A percentile compares a stretch with the other conserved stretches of the same genome.
Evolutionary conservation across 306 rosid species (phyloP).

Genomic region (Herpetospermum pedunculosum): DNA sequence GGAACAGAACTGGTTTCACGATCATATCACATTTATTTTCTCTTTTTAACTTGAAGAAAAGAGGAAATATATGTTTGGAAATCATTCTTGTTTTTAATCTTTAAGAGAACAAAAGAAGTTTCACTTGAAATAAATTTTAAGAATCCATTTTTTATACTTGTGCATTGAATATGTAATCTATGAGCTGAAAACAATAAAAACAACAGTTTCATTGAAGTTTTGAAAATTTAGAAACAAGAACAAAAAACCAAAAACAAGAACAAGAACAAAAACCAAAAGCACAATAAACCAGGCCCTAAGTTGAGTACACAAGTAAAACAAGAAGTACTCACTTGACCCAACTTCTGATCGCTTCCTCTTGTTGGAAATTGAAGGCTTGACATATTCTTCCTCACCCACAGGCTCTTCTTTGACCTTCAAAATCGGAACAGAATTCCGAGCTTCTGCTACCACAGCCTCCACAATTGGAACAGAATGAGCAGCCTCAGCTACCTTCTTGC

Average conservation of each 20-base stretch:
- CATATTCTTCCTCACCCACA: not conserved
- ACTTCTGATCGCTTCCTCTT: not conserved
- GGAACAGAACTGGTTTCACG: not conserved
- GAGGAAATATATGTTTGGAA: not conserved
- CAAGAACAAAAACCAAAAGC: not conserved
- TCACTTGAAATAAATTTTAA: not conserved
- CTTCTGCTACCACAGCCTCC: not conserved
- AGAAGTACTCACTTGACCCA: slow-evolving; percentile 3
- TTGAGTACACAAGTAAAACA: not conserved
- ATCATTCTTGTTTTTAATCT: not conserved
- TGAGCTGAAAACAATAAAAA: not conserved
- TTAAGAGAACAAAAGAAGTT: not conserved
- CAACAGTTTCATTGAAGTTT: not conserved
- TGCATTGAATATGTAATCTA: not conserved
- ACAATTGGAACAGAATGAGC: not conserved
- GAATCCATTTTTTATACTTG: not conserved
- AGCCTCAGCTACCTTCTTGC: not conserved
- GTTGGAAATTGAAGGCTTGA: not conserved
- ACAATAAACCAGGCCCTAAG: not conserved
- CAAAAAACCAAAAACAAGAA: not conserved
- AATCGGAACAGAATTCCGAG: not conserved
- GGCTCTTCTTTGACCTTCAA: slow-evolving; percentile 1
- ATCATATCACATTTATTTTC: not conserved
- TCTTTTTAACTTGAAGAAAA: not conserved
- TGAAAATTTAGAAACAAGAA: not conserved